These are phyloP conservation scores for Botrytis porri DNA, from an alignment of 2,329 filamentous ascomycete species.

Conservation along the genomic window DNA sequence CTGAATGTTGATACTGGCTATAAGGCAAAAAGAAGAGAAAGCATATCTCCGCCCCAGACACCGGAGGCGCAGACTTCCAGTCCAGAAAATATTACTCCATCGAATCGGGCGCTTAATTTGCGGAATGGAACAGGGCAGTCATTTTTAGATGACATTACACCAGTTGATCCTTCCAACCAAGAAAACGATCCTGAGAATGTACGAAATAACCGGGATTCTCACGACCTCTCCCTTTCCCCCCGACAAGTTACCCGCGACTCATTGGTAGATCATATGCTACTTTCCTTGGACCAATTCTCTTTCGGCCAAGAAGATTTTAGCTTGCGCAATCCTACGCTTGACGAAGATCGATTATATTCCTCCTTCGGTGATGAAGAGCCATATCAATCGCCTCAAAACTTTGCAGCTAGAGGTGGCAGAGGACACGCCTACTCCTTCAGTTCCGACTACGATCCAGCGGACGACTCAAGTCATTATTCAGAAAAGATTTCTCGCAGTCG, in stretches of 20 bases:
- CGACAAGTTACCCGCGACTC: conserved; percentile 80
- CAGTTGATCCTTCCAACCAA: conserved; percentile 33
- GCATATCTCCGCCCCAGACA: conserved; percentile 33
- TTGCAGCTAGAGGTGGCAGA: conserved; percentile 29
- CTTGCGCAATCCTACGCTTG: conserved; percentile 31
- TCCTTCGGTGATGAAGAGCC: conserved; percentile 34
- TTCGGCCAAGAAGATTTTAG: conserved; percentile 44
- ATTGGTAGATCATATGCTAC: conserved; percentile 91
- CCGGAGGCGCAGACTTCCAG: conserved; percentile 29
- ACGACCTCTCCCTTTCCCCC: conserved; percentile 80
- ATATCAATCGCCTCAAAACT: conserved; percentile 33
- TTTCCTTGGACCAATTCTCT: conserved; percentile 84
- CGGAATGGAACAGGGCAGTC: conserved; percentile 33
- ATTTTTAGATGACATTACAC: conserved; percentile 40
- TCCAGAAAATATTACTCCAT: conserved; percentile 30
- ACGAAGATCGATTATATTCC: conserved; percentile 35
- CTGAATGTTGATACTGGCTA: conserved; percentile 36
- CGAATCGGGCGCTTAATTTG: conserved; percentile 33
- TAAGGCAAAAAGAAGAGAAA: conserved; percentile 30
- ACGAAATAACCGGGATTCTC: conserved; percentile 41
- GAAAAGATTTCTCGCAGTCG: conserved; percentile 54
- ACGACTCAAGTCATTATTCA: conserved; percentile 54
- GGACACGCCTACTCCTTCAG: conserved; percentile 56
- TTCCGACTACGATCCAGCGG: conserved; percentile 56
- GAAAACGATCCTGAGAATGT: conserved; percentile 29